phyloP scores from a whole-genome alignment of 2,329 filamentous ascomycete species.

The Diaporthe ampelina region DNA sequence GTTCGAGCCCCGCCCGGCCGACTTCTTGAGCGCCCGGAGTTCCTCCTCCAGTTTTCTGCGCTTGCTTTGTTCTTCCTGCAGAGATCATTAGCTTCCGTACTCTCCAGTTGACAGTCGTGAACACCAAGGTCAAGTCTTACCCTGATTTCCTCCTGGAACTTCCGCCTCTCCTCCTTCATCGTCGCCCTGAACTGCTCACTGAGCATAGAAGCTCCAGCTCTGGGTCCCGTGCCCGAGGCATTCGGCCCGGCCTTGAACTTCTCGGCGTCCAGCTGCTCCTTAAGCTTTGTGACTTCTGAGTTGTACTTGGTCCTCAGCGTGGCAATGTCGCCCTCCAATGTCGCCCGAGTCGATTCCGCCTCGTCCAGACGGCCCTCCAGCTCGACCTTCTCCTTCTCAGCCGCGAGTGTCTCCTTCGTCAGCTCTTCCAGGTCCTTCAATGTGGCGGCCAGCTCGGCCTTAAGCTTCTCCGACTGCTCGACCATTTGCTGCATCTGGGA shows the following conservation, averaged over 20 bases:
- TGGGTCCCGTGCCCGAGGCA: conserved; percentile 50
- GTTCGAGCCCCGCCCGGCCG: conserved; percentile 58
- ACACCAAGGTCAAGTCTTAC: conserved; percentile 51
- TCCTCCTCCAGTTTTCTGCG: conserved; percentile 66
- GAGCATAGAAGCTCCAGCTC: conserved; percentile 64
- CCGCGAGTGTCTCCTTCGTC: conserved; percentile 64
- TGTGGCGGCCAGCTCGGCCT: conserved; percentile 64
- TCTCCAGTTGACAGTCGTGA: neutral
- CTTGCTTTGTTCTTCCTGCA: conserved; percentile 64
- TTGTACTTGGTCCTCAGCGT: conserved; percentile 56
- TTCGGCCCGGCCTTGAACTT: conserved; percentile 58
- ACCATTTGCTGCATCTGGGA: conserved; percentile 62
- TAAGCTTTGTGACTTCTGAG: conserved; percentile 58
- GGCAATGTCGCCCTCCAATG: conserved; percentile 56
- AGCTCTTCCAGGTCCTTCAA: conserved; percentile 67
- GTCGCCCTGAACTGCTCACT: conserved; percentile 70
- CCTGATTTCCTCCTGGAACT: conserved; percentile 68
- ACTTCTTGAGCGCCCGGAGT: conserved; percentile 58
- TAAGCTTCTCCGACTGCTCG: conserved; percentile 63
- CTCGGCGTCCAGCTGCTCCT: conserved; percentile 67
- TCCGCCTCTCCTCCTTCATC: conserved; percentile 70
- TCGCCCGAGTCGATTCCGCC: conserved; percentile 51
- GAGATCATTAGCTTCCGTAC: conserved; percentile 48
- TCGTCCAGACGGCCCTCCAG: conserved; percentile 59
- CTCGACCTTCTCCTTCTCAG: conserved; percentile 65